Evolutionary conservation across 2,329 filamentous ascomycete genomes (phyloP).

Genomic region (Aspergillus texensis): DNA sequence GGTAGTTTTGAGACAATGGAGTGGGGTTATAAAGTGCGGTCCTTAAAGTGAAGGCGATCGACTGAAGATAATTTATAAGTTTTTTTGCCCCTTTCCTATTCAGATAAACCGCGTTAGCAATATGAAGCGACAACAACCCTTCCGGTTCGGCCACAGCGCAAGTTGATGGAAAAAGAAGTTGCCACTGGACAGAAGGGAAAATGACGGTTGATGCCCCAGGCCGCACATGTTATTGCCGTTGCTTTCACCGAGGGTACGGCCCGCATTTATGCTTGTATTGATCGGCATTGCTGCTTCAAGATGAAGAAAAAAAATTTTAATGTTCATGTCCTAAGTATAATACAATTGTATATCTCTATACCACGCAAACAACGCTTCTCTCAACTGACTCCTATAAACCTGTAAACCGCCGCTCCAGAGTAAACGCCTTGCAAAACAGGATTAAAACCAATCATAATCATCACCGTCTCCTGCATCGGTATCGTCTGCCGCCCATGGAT

Average conservation of each 20-base stretch:
- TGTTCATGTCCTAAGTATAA: background rate
- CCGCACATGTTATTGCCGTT: constrained; percentile 7
- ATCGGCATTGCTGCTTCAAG: background rate
- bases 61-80: background rate
- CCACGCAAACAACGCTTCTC: background rate
- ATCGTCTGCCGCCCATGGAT: constrained; percentile 23
- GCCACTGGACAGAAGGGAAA: background rate
- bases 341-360: background rate
- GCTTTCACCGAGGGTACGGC: background rate
- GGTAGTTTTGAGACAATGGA: constrained; percentile 2
- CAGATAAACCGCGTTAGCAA: background rate
- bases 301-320: background rate
- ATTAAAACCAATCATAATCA: constrained; percentile 32
- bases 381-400: background rate
- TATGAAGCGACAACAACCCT: background rate
- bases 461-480: constrained; percentile 23
- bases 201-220: constrained; percentile 15
- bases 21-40: constrained; percentile 1
- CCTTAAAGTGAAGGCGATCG: background rate
- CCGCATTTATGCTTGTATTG: background rate
- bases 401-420: background rate
- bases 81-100: background rate
- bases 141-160: background rate
- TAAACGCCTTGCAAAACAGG: background rate
- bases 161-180: background rate